These are phyloP conservation scores for Capsella bursapastoris DNA, from an alignment of 345 rosid genomes.

Conservation along the genomic window DNA sequence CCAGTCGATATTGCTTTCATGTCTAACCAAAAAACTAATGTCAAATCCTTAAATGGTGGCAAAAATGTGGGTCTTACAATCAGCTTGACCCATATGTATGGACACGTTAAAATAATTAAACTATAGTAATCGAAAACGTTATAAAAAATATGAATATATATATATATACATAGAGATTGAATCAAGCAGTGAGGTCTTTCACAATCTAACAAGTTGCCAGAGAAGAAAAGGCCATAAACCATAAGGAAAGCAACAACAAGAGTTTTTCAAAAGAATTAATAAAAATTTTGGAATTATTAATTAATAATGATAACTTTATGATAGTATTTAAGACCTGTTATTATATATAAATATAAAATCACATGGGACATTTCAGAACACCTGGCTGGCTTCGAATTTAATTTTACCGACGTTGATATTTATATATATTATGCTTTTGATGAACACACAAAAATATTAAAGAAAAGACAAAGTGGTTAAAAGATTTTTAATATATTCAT, in stretches of 20 bases:
- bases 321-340: constrained; percentile 27
- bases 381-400: constrained; percentile 44
- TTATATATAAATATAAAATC: constrained; percentile 4
- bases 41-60: constrained; percentile 36
- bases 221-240: constrained; percentile 36
- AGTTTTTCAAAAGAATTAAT: not conserved
- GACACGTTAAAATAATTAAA: not conserved
- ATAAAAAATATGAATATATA: too few relatives aligned
- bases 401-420: constrained; percentile 23
- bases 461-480: constrained; percentile 4
- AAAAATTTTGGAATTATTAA: not conserved
- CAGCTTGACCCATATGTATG: constrained; percentile 18
- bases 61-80: constrained; percentile 27
- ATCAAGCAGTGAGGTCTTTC: constrained; percentile 29
- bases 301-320: constrained; percentile 1
- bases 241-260: constrained; percentile 35
- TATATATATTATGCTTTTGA: not conserved
- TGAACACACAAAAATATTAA: constrained; percentile 8
- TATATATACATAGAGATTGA: not conserved
- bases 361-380: constrained; percentile 48
- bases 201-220: constrained; percentile 33
- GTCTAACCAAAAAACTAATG: constrained; percentile 34
- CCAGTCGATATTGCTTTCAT: constrained; percentile 31
- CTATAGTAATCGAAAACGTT: too few relatives aligned
- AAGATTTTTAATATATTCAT: not conserved